These are phyloP conservation scores for Blastomyces percursus DNA, from an alignment of 2,329 filamentous ascomycete genomes.

Conservation along the genomic window DNA sequence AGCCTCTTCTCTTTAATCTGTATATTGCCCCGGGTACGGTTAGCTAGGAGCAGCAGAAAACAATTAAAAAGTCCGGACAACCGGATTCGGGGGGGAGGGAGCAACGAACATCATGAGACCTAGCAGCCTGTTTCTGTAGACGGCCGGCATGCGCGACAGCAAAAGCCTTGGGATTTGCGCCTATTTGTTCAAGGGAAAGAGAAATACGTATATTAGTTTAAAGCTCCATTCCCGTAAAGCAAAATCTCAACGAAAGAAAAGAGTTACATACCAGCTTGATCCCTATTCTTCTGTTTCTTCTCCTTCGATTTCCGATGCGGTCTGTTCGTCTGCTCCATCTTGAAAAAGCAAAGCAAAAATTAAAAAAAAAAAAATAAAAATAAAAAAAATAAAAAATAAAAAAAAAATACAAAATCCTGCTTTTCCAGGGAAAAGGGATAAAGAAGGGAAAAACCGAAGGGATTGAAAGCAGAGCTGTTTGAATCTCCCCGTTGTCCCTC, in stretches of 20 bases:
- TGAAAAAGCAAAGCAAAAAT: conserved; percentile 16
- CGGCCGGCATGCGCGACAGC: conserved; percentile 72
- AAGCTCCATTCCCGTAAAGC: neutral
- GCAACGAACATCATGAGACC: conserved; percentile 43
- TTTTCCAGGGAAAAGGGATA: neutral
- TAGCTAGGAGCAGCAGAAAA: neutral
- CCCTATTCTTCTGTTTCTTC: conserved; percentile 43
- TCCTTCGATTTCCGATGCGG: conserved; percentile 79
- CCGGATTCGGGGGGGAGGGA: neutral
- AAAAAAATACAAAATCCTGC: neutral
- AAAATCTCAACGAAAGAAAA: conserved; percentile 9
- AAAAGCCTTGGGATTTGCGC: conserved; percentile 82
- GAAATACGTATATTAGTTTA: neutral
- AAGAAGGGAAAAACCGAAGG: neutral
- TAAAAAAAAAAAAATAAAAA: neutral
- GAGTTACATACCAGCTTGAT: conserved; percentile 12
- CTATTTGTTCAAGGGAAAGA: conserved; percentile 28
- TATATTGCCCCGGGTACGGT: conserved; percentile 26
- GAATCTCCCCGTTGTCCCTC: neutral
- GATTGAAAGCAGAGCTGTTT: conserved; percentile 13
- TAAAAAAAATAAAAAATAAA: too few species aligned
- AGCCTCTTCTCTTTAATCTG: conserved; percentile 90
- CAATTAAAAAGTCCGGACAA: neutral
- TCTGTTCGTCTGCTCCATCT: conserved; percentile 74
- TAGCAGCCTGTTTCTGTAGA: conserved; percentile 55